Evolutionary conservation across 306 rosid species (phyloP).

Genomic region (Ammopiptanthus mongolicus): DNA sequence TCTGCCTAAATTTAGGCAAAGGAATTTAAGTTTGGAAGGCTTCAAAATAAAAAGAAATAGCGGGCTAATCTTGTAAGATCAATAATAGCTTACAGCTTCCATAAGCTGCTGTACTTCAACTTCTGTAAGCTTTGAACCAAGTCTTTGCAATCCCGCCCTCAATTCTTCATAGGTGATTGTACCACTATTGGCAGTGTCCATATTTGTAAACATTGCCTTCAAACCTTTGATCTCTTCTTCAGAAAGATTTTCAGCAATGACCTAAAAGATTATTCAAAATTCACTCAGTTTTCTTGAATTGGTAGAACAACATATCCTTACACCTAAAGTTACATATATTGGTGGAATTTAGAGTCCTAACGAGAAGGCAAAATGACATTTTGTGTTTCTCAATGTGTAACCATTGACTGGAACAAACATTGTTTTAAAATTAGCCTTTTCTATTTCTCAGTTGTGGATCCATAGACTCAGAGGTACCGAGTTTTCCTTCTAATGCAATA

Average conservation of each 20-base stretch:
- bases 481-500: not conserved
- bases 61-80: not conserved
- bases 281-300: not conserved
- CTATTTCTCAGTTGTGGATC: not conserved
- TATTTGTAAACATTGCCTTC: constrained; percentile 63
- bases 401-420: not conserved
- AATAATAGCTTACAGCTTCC: constrained; percentile 62
- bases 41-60: not conserved
- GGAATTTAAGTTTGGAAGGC: constrained; percentile 6
- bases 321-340: not conserved
- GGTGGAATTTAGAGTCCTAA: not conserved
- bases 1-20: constrained; percentile 54
- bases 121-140: constrained; percentile 78
- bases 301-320: not conserved
- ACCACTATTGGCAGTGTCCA: constrained; percentile 81
- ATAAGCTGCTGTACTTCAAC: constrained; percentile 77
- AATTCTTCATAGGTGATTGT: constrained; percentile 77
- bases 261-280: constrained; percentile 21
- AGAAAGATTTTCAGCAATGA: constrained; percentile 37
- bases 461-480: not conserved
- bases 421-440: not conserved
- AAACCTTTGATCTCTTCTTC: constrained; percentile 38
- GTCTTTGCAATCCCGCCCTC: constrained; percentile 69
- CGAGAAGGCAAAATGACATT: not conserved
- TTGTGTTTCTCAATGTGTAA: not conserved